A percentile compares a stretch with the other conserved stretches of the same genome.
phyloP scores from a whole-genome alignment of 805 yeast species.

The Myxozyma monticola region DNA sequence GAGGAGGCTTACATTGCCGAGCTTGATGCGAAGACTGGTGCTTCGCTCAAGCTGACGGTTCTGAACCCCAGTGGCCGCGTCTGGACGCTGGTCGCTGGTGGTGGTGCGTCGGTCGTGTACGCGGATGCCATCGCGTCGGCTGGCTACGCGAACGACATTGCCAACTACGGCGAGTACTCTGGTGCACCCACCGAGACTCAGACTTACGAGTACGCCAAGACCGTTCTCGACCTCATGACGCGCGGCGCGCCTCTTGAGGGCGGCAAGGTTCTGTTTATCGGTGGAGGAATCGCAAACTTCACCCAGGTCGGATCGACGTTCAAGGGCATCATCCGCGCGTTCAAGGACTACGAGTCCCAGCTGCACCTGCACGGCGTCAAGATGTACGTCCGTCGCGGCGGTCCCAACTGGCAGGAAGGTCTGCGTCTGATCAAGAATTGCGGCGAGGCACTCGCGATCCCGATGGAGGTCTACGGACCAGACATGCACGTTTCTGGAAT shows the following conservation, averaged over 20 bases:
- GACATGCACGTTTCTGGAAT: constrained; percentile 52
- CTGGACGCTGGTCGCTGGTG: constrained; percentile 52
- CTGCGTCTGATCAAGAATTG: constrained; percentile 46
- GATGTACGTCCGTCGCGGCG: constrained; percentile 49
- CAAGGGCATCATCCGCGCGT: constrained; percentile 52
- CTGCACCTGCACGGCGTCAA: constrained; percentile 45
- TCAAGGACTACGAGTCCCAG: constrained; percentile 44
- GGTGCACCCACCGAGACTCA: constrained; percentile 51
- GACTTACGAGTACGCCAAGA: constrained; percentile 50
- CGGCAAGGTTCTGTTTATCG: constrained; percentile 48
- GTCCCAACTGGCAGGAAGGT: constrained; percentile 53
- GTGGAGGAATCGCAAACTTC: constrained; percentile 52
- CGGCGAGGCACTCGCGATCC: constrained; percentile 47
- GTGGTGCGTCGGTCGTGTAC: constrained; percentile 51
- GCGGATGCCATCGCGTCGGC: constrained; percentile 52
- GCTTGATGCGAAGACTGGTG: constrained; percentile 51
- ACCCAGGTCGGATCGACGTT: constrained; percentile 51
- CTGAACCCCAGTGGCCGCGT: constrained; percentile 47
- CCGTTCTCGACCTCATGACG: constrained; percentile 49
- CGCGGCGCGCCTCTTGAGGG: constrained; percentile 40
- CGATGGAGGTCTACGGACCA: constrained; percentile 53
- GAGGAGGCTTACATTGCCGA: constrained; percentile 52
- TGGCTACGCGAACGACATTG: constrained; percentile 47
- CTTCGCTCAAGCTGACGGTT: constrained; percentile 48
- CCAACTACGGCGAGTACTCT: constrained; percentile 51